Conservation (phyloP, 1,284 basidiomycete species). For the Boletus semigastroideus region DNA sequence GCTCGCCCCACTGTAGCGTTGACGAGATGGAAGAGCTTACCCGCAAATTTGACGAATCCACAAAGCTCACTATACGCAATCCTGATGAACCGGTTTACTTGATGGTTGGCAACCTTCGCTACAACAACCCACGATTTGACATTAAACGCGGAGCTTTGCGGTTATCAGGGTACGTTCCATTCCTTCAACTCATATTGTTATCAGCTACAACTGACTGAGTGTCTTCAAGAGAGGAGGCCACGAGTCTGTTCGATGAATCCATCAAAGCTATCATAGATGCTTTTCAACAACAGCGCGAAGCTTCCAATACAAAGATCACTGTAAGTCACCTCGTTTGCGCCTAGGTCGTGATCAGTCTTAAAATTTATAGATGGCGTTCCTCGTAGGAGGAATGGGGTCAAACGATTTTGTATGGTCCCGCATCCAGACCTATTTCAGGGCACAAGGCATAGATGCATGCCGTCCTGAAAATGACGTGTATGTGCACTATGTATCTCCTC, state of each 20-base stretch:
- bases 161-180: not conserved
- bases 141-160: conserved; percentile 1
- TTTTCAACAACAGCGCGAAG: not conserved
- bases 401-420: no score
- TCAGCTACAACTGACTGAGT: not conserved
- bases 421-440: no score
- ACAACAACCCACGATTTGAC: conserved; percentile 1
- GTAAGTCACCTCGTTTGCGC: not conserved
- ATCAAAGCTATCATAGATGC: not conserved
- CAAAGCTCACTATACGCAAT: not conserved
- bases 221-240: not conserved
- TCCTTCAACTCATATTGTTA: not conserved
- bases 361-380: conserved; percentile 23
- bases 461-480: no score
- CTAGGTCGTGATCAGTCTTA: no score
- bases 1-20: not conserved
- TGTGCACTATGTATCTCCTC: no score
- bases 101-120: not conserved
- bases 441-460: no score
- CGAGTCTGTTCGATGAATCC: not conserved
- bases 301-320: not conserved
- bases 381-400: no score
- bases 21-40: not conserved
- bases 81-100: conserved; percentile 1
- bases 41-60: not conserved